Evolutionary conservation across 2,329 filamentous ascomycete species (phyloP), one percentile per base, ranked within the genome.

Genomic region (Colletotrichum neosansevieriae): DNA sequence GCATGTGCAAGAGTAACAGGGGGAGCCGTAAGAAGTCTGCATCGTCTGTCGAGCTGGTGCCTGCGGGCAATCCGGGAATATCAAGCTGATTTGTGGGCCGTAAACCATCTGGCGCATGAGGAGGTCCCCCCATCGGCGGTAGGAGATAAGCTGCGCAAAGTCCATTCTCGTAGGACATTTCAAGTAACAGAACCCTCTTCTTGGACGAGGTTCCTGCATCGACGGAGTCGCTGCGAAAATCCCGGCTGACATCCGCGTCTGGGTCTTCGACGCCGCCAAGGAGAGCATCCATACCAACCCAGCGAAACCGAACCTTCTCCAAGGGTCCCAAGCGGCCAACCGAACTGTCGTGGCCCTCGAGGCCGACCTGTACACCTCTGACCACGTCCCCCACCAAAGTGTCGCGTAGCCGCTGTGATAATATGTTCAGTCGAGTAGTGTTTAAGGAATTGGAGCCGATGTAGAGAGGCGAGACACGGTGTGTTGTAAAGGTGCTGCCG

Each of bases 401-500:
- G 54, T 89, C 86, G 44, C 86, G 83, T 2, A 89, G 76, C 2
- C 84, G 80, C 7, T 80, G 80, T 1, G 84, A 82, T 0, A 89
- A 78, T 0, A 75, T 63, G 13, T 79, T 75, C 2, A 89, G 79
- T 3, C 82, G 80, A 0, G 73, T 47, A 0, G 75, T 53, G 0
- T 77, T 78, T 1, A 88, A 77, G 0, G 72, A 45, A 2, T 82
- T 76, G 3, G 76, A 60, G 24, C 85, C 85, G 21, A 86, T 67
- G 73, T 84, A 83, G 1, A 89, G 78, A 1, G 86, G 86, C 0
- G 87, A 88, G 3, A 83, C 81, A 53, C 86, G 85, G 72, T 88
- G 83, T 6, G 84, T 84, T 3, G 86, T 85, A 71, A 88, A 89
- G 13, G 86, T 88, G 0, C 84, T 88, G 77, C 87, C 86, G 79